phyloP scores from a whole-genome alignment of 2,329 filamentous ascomycete genomes.

The Metarhizium guizhouense region DNA sequence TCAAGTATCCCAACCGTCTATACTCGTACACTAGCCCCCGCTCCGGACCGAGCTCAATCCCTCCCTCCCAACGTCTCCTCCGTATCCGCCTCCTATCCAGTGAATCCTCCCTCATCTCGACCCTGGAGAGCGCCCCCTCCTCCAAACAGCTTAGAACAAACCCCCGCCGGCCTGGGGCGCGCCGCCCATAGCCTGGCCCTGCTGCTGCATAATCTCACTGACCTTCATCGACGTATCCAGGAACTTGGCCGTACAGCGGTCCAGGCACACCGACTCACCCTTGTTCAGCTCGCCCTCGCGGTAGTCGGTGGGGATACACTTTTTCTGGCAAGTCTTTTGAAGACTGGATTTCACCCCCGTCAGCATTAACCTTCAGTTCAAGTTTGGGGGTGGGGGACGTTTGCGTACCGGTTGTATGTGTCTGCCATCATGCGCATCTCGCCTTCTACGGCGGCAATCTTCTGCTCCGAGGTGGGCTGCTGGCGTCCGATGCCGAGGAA shows the following conservation, averaged over 20 bases:
- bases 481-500: constrained; percentile 48
- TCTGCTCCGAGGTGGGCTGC: constrained; percentile 90
- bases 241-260: constrained; percentile 96
- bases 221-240: constrained; percentile 98
- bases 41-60: neutral
- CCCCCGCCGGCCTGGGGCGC: constrained; percentile 22
- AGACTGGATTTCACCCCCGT: constrained; percentile 43
- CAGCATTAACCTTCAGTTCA: no score
- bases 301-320: constrained; percentile 89
- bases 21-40: constrained; percentile 12
- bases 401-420: constrained; percentile 86
- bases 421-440: constrained; percentile 97
- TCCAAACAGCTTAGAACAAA: constrained; percentile 17
- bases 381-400: neutral
- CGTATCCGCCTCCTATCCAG: neutral
- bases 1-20: constrained; percentile 1
- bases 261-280: constrained; percentile 95
- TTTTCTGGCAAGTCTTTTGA: constrained; percentile 80
- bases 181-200: constrained; percentile 60
- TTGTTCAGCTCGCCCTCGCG: constrained; percentile 97
- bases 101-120: neutral
- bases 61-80: neutral
- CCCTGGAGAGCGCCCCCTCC: neutral
- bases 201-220: constrained; percentile 89
- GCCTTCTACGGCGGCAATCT: constrained; percentile 91